These are phyloP conservation scores for Cryptococcus amylolentus DNA, from an alignment of 1,284 basidiomycete genomes.

Conservation along the genomic window DNA sequence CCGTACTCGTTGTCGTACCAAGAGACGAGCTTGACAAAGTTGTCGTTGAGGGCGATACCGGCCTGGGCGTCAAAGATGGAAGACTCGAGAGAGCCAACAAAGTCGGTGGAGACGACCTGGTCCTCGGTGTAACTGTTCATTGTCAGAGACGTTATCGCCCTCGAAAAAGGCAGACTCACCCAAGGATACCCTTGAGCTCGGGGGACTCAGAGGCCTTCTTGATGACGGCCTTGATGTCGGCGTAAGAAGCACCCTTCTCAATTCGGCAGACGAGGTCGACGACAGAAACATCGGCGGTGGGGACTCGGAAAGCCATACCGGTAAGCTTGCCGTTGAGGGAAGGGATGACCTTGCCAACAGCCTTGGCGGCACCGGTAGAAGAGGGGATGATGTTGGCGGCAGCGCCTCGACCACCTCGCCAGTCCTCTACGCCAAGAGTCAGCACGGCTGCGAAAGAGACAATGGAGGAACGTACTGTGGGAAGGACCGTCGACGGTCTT, in stretches of 20 bases:
- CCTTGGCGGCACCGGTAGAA: constrained; percentile 98
- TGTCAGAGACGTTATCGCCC: neutral
- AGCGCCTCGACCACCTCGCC: constrained; percentile 88
- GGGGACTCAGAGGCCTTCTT: constrained; percentile 74
- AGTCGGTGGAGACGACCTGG: constrained; percentile 90
- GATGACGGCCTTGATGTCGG: constrained; percentile 84
- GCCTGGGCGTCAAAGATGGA: constrained; percentile 90
- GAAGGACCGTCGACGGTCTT: constrained; percentile 99
- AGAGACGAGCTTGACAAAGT: constrained; percentile 92
- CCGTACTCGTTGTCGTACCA: constrained; percentile 81
- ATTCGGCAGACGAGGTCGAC: constrained; percentile 95
- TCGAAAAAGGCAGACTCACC: constrained; percentile 24
- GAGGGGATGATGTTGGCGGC: constrained; percentile 99
- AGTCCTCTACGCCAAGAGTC: constrained; percentile 49
- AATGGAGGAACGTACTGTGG: constrained; percentile 54
- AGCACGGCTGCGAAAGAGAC: neutral
- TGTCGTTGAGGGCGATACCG: constrained; percentile 87
- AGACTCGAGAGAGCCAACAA: constrained; percentile 72
- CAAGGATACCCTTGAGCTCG: constrained; percentile 74
- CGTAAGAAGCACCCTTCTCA: constrained; percentile 81
- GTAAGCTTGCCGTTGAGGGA: constrained; percentile 95
- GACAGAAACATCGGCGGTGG: constrained; percentile 94
- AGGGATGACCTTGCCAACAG: constrained; percentile 99
- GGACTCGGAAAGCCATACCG: constrained; percentile 94
- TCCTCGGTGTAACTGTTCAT: constrained; percentile 78